Evolutionary conservation across 2,329 filamentous ascomycete genomes (phyloP).

Genomic region (Davidsoniella neocaledoniae): DNA sequence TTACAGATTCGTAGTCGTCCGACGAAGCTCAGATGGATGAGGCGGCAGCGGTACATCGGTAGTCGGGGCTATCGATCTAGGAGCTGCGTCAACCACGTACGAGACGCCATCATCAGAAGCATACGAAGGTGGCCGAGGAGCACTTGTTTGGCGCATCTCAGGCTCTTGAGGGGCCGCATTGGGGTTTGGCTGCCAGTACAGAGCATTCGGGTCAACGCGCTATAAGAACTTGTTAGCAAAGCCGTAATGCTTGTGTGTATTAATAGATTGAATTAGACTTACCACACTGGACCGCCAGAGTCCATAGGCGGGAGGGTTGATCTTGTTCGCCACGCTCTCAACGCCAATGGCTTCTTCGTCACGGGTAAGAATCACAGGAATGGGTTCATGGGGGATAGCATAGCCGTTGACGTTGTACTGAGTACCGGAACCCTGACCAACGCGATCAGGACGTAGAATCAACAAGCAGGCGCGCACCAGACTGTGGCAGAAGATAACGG

Average conservation of each 20-base stretch:
- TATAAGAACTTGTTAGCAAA: conserved; percentile 18
- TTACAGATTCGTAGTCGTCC: conserved; percentile 5
- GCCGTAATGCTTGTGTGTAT: too few species aligned
- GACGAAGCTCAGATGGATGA: conserved; percentile 32
- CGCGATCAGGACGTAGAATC: conserved; percentile 28
- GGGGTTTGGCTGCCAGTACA: conserved; percentile 62
- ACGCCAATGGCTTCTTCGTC: conserved; percentile 53
- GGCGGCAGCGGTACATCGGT: conserved; percentile 26
- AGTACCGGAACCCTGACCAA: conserved; percentile 23
- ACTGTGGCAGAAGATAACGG: conserved; percentile 67
- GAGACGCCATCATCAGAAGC: conserved; percentile 56
- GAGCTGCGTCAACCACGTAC: conserved; percentile 53
- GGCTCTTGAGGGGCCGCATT: conserved; percentile 13
- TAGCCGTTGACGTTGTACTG: conserved; percentile 42
- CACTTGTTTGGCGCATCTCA: conserved; percentile 16
- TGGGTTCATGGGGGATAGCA: conserved; percentile 53
- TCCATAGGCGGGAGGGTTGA: conserved; percentile 69
- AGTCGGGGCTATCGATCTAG: conserved; percentile 37
- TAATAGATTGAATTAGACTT: conserved; percentile 22
- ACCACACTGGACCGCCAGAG: conserved; percentile 71
- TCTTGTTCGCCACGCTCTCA: conserved; percentile 36
- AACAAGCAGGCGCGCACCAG: conserved; percentile 58
- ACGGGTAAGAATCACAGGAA: conserved; percentile 55
- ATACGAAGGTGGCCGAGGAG: conserved; percentile 54
- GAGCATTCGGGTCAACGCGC: conserved; percentile 62